Percentiles rank a stretch among this genome's conserved stretches.
phyloP scores from a whole-genome alignment of 768 basidiomycete genomes.

The Daedaleopsis nitida region DNA sequence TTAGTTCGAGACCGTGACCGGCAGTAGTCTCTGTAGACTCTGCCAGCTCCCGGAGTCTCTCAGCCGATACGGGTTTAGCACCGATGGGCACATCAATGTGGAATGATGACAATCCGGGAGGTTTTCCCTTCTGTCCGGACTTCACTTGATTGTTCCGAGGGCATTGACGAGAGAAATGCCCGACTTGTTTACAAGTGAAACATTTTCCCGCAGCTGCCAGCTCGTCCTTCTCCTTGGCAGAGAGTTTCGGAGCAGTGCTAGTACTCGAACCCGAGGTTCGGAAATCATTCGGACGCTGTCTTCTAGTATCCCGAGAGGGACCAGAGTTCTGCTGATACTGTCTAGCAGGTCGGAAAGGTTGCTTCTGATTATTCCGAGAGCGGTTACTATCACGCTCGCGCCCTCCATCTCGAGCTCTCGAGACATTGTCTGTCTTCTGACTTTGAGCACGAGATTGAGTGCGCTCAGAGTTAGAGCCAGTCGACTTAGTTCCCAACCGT shows the following conservation, averaged over 20 bases:
- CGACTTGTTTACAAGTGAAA: constrained; percentile 13
- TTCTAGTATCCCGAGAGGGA: too few relatives aligned
- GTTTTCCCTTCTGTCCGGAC: constrained; percentile 1
- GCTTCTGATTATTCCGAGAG: too few relatives aligned
- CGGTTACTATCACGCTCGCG: too few relatives aligned
- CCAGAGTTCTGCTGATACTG: too few relatives aligned
- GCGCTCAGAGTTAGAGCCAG: too few relatives aligned
- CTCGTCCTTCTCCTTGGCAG: constrained; percentile 1
- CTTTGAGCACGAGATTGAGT: too few relatives aligned
- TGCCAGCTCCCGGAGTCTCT: neutral
- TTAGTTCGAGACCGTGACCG: neutral
- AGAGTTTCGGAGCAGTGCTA: neutral
- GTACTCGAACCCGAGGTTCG: neutral
- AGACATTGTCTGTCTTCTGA: too few relatives aligned
- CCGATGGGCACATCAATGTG: neutral
- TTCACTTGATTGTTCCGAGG: constrained; percentile 2
- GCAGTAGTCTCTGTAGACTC: neutral
- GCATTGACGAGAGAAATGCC: constrained; percentile 16
- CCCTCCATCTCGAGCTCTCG: too few relatives aligned
- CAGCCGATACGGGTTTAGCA: neutral
- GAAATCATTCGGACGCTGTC: too few relatives aligned
- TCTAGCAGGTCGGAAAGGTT: too few relatives aligned
- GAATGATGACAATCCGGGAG: constrained; percentile 10
- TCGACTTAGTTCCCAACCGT: neutral
- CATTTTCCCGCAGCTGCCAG: constrained; percentile 8